Evolutionary conservation across 2,329 filamentous ascomycete genomes (phyloP).

Genomic region (Didymella glomerata): DNA sequence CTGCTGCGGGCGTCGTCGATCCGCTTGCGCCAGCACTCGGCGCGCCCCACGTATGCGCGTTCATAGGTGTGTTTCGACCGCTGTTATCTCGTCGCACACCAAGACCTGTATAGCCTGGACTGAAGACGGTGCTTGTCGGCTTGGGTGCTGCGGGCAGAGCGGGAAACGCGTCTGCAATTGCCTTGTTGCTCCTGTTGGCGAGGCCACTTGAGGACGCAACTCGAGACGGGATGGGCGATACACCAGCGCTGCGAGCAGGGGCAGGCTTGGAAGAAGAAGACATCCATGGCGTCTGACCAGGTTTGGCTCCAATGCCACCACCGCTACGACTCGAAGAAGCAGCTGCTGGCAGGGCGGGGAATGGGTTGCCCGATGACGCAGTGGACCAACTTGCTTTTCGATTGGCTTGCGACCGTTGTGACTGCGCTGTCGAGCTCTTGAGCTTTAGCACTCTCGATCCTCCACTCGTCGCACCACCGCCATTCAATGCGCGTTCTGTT

Average conservation of each 20-base stretch:
- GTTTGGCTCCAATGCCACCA: slow-evolving; percentile 46
- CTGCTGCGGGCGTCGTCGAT: slow-evolving; percentile 33
- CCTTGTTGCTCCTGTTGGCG: slow-evolving; percentile 34
- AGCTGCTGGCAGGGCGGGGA: slow-evolving; percentile 45
- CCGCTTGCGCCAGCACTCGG: slow-evolving; percentile 40
- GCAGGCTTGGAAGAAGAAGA: slow-evolving; percentile 42
- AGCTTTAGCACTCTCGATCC: slow-evolving; percentile 71
- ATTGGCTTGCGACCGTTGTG: slow-evolving; percentile 67
- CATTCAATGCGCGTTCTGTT: slow-evolving; percentile 52
- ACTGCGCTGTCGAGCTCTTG: slow-evolving; percentile 75
- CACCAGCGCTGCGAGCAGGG: slow-evolving; percentile 20
- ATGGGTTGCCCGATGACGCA: slow-evolving; percentile 46
- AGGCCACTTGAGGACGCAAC: slow-evolving; percentile 40
- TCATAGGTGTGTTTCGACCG: slow-evolving; percentile 48
- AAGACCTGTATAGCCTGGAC: slow-evolving; percentile 58
- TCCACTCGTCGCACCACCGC: slow-evolving; percentile 57
- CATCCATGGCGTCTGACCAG: slow-evolving; percentile 49
- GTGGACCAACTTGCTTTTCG: slow-evolving; percentile 66
- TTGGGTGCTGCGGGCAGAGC: slow-evolving; percentile 81
- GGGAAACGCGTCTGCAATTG: slow-evolving; percentile 73
- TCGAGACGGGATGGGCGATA: slow-evolving; percentile 51
- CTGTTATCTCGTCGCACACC: slow-evolving; percentile 56
- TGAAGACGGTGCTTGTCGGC: slow-evolving; percentile 64
- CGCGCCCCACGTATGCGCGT: slow-evolving; percentile 51
- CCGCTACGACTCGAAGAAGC: slow-evolving; percentile 26